phyloP scores from a whole-genome alignment of 768 basidiomycete species.

The Naganishia onofrii region DNA sequence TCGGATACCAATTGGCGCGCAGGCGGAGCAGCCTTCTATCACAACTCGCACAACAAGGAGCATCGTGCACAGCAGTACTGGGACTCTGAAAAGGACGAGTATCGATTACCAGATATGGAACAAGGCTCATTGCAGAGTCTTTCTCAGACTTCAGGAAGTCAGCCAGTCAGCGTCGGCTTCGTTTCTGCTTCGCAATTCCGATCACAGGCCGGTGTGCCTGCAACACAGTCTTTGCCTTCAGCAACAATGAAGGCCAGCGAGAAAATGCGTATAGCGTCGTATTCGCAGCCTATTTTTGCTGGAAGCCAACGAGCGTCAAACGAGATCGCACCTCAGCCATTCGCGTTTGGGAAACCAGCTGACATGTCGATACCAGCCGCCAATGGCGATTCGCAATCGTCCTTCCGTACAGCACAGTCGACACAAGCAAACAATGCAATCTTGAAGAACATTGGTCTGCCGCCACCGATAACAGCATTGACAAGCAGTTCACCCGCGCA shows the following conservation, averaged over 20 bases:
- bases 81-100: constrained; percentile 50
- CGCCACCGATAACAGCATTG: constrained; percentile 29
- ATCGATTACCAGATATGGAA: constrained; percentile 41
- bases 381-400: background rate
- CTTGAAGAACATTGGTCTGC: constrained; percentile 47
- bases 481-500: constrained; percentile 6
- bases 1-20: constrained; percentile 23
- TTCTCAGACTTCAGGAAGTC: constrained; percentile 4
- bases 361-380: constrained; percentile 25
- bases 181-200: constrained; percentile 33
- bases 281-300: constrained; percentile 15
- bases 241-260: constrained; percentile 6
- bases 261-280: background rate
- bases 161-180: constrained; percentile 8
- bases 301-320: constrained; percentile 9
- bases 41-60: constrained; percentile 34
- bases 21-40: constrained; percentile 35
- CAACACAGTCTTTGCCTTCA: constrained; percentile 31
- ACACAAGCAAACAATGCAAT: constrained; percentile 35
- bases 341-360: constrained; percentile 17
- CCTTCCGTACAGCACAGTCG: constrained; percentile 34
- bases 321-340: constrained; percentile 23
- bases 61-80: constrained; percentile 44
- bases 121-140: background rate
- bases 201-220: background rate